A percentile compares a stretch with the other conserved stretches of the same genome.
These are phyloP conservation scores for Exophiala mesophila DNA, from an alignment of 2,329 filamentous ascomycete species.

Conservation along the genomic window DNA sequence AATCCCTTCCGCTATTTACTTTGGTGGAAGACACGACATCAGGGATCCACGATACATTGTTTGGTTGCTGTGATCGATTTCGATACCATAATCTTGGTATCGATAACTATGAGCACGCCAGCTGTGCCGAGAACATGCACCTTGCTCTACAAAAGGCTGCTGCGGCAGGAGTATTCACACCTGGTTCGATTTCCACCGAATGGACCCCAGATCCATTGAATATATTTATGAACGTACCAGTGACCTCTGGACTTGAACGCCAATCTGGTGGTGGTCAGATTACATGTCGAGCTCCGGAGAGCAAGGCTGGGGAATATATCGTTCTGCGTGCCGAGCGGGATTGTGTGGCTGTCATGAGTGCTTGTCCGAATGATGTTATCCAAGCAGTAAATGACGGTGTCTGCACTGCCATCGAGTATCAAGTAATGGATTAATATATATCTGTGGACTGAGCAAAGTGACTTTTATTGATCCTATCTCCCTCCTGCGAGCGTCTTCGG, in stretches of 20 bases:
- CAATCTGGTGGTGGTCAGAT: slow-evolving; percentile 30
- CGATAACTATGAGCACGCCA: slow-evolving; percentile 33
- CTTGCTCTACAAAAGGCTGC: slow-evolving; percentile 29
- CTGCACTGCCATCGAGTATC: slow-evolving; percentile 30
- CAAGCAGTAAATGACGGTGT: slow-evolving; percentile 34
- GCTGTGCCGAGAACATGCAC: slow-evolving; percentile 40
- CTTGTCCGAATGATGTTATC: slow-evolving; percentile 39
- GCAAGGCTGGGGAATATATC: slow-evolving; percentile 34
- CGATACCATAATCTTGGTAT: slow-evolving; percentile 36
- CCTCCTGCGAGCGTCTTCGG: too few relatives aligned
- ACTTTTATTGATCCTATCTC: too few relatives aligned
- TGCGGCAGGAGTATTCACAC: slow-evolving; percentile 19
- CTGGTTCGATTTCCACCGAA: slow-evolving; percentile 28
- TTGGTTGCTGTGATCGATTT: slow-evolving; percentile 39
- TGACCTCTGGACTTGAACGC: slow-evolving; percentile 16
- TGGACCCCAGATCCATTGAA: slow-evolving; percentile 38
- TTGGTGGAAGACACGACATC: slow-evolving; percentile 36
- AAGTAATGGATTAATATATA: slow-evolving; percentile 15
- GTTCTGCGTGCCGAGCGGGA: slow-evolving; percentile 33
- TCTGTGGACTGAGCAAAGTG: too few relatives aligned
- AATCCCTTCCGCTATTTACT: slow-evolving; percentile 35
- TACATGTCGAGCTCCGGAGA: slow-evolving; percentile 28
- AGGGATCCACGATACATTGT: slow-evolving; percentile 39
- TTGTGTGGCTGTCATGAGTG: slow-evolving; percentile 38
- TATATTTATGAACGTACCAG: slow-evolving; percentile 41